phyloP scores from a whole-genome alignment of 2,329 filamentous ascomycete genomes.

The Aspergillus latus region DNA sequence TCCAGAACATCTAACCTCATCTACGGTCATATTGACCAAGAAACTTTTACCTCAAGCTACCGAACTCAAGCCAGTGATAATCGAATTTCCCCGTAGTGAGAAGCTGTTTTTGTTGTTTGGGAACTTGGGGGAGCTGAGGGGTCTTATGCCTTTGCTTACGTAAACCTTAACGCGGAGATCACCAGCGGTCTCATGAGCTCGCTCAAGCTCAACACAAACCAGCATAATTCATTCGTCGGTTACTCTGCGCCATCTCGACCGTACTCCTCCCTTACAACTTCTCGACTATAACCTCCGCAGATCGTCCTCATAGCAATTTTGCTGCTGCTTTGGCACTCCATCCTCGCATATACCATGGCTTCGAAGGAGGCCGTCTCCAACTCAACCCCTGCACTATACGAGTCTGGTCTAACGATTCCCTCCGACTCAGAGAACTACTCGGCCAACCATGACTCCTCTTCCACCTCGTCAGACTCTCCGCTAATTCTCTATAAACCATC shows the following conservation, averaged over 20 bases:
- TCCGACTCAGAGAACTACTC: conserved; percentile 52
- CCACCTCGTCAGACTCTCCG: conserved; percentile 40
- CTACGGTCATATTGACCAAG: neutral
- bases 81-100: neutral
- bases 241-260: neutral
- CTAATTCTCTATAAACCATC: conserved; percentile 76
- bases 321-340: neutral
- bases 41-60: neutral
- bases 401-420: conserved; percentile 45
- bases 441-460: conserved; percentile 37
- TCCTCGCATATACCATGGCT: conserved; percentile 28
- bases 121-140: neutral
- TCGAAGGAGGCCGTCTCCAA: conserved; percentile 28
- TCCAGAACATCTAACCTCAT: neutral
- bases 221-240: neutral
- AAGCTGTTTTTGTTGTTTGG: neutral
- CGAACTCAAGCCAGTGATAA: neutral
- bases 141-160: conserved; percentile 16
- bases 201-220: neutral
- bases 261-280: neutral
- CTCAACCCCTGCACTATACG: conserved; percentile 41
- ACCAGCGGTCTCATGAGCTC: conserved; percentile 11
- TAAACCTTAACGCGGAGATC: conserved; percentile 13
- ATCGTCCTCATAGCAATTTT: neutral
- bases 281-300: neutral